Percentiles rank a stretch among this genome's conserved stretches.
Conservation (phyloP, 305 asterid genomes). For the Fraxinus xanthoxyloides region DNA sequence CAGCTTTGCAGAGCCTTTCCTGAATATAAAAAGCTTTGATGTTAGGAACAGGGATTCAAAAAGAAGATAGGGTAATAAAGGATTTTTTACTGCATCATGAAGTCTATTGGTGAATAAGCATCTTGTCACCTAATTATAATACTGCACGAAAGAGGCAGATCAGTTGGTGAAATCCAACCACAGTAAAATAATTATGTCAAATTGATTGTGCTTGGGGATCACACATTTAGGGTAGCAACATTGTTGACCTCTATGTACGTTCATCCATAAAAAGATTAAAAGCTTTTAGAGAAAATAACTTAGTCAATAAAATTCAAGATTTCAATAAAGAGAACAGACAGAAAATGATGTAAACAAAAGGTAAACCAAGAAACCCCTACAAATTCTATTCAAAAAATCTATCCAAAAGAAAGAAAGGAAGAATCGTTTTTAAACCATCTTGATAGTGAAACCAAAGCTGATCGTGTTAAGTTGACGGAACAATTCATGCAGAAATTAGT, state of each 20-base stretch:
- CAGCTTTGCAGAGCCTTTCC: conserved; percentile 96
- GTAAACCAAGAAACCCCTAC: neutral
- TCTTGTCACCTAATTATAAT: neutral
- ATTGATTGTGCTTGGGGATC: neutral
- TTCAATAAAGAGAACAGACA: neutral
- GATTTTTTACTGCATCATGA: conserved; percentile 12
- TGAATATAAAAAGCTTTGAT: conserved; percentile 31
- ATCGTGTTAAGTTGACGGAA: neutral
- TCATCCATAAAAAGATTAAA: neutral
- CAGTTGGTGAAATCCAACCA: neutral
- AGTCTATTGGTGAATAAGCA: neutral
- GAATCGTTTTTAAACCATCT: neutral
- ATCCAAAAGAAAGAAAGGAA: neutral
- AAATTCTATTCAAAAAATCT: neutral
- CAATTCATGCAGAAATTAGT: neutral
- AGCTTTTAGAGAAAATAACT: neutral
- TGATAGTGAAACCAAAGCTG: neutral
- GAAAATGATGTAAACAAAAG: neutral
- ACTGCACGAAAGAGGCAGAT: neutral
- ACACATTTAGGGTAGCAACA: neutral
- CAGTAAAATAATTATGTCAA: neutral
- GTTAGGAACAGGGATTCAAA: neutral
- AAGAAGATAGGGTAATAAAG: conserved; percentile 21
- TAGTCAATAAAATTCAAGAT: neutral
- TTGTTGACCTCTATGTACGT: neutral